A percentile compares a stretch with the other conserved stretches of the same genome.
Evolutionary conservation across 2,329 filamentous ascomycete species (phyloP).

Genomic region (Trichoderma citrinoviride): DNA sequence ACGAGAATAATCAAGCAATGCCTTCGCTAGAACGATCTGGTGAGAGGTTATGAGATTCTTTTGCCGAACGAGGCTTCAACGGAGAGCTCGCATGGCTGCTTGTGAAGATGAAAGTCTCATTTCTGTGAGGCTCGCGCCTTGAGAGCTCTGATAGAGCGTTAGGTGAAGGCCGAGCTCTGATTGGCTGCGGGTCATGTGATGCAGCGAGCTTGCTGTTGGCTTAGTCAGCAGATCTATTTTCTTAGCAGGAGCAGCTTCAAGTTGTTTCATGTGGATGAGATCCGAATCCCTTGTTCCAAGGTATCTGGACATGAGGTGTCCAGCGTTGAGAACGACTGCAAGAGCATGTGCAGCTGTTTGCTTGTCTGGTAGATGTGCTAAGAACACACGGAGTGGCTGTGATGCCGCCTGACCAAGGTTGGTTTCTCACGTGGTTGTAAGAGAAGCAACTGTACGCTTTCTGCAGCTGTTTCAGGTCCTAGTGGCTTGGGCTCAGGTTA

Average conservation of each 20-base stretch:
- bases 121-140: slow-evolving; percentile 13
- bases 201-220: background rate
- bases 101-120: slow-evolving; percentile 9
- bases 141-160: slow-evolving; percentile 12
- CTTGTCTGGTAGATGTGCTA: background rate
- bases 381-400: background rate
- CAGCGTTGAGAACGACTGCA: background rate
- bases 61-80: background rate
- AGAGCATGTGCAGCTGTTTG: background rate
- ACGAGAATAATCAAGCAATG: background rate
- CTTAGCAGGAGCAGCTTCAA: too few relatives aligned
- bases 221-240: background rate
- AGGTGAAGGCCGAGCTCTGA: background rate
- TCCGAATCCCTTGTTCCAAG: background rate
- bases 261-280: background rate
- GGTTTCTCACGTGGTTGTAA: background rate
- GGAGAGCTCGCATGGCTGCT: background rate
- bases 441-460: background rate
- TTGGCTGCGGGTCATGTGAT: slow-evolving; percentile 20
- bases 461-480: background rate
- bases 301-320: background rate
- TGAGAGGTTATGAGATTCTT: background rate
- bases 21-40: too few relatives aligned
- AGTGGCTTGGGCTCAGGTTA: background rate
- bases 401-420: background rate